Base-by-base conservation (phyloP, 208 protist genomes). In the Sergeia podlipaevii region DNA sequence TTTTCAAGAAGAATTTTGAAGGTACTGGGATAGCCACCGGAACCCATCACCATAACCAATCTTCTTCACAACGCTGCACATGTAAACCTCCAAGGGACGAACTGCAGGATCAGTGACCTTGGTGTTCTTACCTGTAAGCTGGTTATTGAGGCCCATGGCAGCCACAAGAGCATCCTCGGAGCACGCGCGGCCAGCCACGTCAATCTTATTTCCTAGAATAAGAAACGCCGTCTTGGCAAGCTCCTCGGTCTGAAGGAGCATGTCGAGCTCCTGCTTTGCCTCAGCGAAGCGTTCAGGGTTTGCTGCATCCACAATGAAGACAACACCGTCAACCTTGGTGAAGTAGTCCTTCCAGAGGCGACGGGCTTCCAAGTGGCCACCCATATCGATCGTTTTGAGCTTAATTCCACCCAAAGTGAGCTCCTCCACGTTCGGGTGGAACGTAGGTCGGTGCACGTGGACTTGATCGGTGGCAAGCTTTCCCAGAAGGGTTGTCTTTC, bases 161-260 rank as follows among this genome's bases (percentile, higher is more conserved):
- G 52, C 18, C 42, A 91, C 80, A 21, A 99, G 85, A 59, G 97
- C 89, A 0, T 91, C 88, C 68, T 99, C 98, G 4, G 84, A 92
- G 29, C 89, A 93, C 8, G 98, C 97, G 28, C 63, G 62, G 11
- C 67, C 60, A 5, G 80, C 69, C 23, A 97, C 75, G 70, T 99
- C 99, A 56, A 99, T 99, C 74, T 99, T 99, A 77, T 99, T 99
- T 38, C 99, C 99, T 2, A 99, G 85, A 61, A 99, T 96, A 0
- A 99, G 71, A 68, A 99, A 99, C 5, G 99, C 98, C 5, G 97
- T 95, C 27, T 92, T 93, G 10, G 71, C 48, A 2, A 99, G 80
- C 48, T 98, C 84, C 44, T 99, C 96, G 27, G 78, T 75, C 28
- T 70, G 75, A 20, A 99, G 74, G 21, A 99, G 82, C 69, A 98